Evolutionary conservation across 2,329 filamentous ascomycete species (phyloP).

Genomic region (Phialophora chinensis): DNA sequence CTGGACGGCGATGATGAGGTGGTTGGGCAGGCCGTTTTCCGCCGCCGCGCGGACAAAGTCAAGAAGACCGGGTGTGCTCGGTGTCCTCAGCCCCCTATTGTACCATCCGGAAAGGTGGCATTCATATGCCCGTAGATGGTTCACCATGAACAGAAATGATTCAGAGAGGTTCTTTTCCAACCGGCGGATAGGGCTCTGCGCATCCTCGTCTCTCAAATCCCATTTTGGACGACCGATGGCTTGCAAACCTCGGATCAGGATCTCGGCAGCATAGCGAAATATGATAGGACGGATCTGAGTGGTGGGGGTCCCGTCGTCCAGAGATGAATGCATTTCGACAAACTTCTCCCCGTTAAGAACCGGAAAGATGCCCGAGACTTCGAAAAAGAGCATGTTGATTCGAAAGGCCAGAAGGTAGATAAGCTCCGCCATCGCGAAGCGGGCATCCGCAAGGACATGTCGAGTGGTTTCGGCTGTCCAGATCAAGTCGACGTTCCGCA

Average conservation of each 20-base stretch:
- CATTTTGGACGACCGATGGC: neutral
- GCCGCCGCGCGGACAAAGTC: neutral
- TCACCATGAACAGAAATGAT: neutral
- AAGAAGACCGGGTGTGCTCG: neutral
- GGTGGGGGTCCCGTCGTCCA: neutral
- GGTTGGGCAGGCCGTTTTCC: neutral
- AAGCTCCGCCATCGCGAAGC: neutral
- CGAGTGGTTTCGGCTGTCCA: neutral
- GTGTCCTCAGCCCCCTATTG: neutral
- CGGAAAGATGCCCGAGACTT: neutral
- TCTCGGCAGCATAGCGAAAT: neutral
- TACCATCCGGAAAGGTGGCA: neutral
- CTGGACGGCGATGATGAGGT: neutral
- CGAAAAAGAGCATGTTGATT: neutral
- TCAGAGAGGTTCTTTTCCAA: neutral
- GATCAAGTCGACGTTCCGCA: slow-evolving; percentile 4
- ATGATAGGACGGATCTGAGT: neutral
- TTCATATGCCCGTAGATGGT: neutral
- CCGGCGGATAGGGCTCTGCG: neutral
- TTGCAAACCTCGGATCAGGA: neutral
- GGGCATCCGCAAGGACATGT: neutral
- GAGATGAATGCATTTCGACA: neutral
- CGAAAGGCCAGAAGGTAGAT: neutral
- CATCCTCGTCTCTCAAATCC: neutral
- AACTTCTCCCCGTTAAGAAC: neutral